These are phyloP conservation scores for Trichoderma brevicompactum DNA, from an alignment of 2,329 filamentous ascomycete species.

Conservation along the genomic window DNA sequence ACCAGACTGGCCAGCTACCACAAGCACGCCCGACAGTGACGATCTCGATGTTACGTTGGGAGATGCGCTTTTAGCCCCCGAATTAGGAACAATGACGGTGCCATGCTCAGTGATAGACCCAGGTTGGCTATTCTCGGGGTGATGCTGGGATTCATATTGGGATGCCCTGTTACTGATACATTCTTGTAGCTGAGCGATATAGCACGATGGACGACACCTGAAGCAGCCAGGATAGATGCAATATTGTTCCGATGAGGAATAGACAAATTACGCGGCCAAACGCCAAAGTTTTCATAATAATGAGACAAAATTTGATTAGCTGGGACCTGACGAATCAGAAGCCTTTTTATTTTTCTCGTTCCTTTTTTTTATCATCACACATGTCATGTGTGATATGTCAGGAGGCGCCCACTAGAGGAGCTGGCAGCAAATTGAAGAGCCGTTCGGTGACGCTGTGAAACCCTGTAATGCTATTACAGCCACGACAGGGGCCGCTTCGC, in stretches of 20 bases:
- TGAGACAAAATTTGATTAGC: neutral
- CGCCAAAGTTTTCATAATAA: neutral
- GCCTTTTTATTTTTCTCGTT: neutral
- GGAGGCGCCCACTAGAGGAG: neutral
- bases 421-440: neutral
- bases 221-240: neutral
- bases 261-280: neutral
- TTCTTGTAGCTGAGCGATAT: neutral
- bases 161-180: neutral
- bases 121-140: neutral
- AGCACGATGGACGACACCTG: neutral
- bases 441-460: slow-evolving; percentile 5
- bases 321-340: neutral
- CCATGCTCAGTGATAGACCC: neutral
- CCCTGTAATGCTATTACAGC: neutral
- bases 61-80: neutral
- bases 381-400: neutral
- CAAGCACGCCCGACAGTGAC: neutral
- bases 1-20: neutral
- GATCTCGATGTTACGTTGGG: neutral
- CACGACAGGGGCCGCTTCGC: neutral
- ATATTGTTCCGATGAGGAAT: neutral
- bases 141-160: neutral
- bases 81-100: neutral
- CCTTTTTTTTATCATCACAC: no score